Evolutionary conservation across 768 basidiomycete species (phyloP).

Genomic region (Austroboletus eburneus): DNA sequence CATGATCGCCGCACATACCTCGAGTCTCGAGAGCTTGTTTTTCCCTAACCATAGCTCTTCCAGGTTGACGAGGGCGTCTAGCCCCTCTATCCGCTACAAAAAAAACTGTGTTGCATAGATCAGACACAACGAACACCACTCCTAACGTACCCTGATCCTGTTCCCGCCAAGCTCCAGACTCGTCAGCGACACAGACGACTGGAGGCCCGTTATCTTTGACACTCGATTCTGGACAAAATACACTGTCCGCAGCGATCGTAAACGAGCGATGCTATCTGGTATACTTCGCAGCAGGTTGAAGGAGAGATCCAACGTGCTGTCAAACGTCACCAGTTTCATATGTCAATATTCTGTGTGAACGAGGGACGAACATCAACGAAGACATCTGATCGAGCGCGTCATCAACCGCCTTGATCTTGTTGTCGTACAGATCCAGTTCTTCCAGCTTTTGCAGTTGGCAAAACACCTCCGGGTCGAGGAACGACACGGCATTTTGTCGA

Average conservation of each 20-base stretch:
- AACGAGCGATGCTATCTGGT: slow-evolving; percentile 55
- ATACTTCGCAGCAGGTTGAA: slow-evolving; percentile 84
- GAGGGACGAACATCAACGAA: slow-evolving; percentile 49
- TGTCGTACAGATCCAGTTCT: slow-evolving; percentile 95
- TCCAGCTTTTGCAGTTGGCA: slow-evolving; percentile 62
- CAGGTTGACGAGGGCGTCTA: slow-evolving; percentile 75
- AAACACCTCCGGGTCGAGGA: slow-evolving; percentile 71
- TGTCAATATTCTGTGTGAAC: not conserved
- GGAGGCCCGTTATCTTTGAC: slow-evolving; percentile 66
- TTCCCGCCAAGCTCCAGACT: slow-evolving; percentile 95
- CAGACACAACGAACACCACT: not conserved
- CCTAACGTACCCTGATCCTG: slow-evolving; percentile 66
- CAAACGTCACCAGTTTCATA: not conserved
- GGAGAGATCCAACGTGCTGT: slow-evolving; percentile 83
- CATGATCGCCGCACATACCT: slow-evolving; percentile 41
- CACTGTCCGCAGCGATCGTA: slow-evolving; percentile 65
- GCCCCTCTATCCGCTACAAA: slow-evolving; percentile 78
- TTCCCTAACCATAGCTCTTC: slow-evolving; percentile 97
- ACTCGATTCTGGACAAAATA: slow-evolving; percentile 99
- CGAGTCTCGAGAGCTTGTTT: slow-evolving; percentile 89
- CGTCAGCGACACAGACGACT: slow-evolving; percentile 52
- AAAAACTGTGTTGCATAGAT: slow-evolving; percentile 1
- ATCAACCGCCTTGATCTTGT: slow-evolving; percentile 76
- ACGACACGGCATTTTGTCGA: slow-evolving; percentile 78
- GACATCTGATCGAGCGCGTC: slow-evolving; percentile 56